Evolutionary conservation across 768 basidiomycete species (phyloP).

Genomic region (Tricholoma hemisulphureum): DNA sequence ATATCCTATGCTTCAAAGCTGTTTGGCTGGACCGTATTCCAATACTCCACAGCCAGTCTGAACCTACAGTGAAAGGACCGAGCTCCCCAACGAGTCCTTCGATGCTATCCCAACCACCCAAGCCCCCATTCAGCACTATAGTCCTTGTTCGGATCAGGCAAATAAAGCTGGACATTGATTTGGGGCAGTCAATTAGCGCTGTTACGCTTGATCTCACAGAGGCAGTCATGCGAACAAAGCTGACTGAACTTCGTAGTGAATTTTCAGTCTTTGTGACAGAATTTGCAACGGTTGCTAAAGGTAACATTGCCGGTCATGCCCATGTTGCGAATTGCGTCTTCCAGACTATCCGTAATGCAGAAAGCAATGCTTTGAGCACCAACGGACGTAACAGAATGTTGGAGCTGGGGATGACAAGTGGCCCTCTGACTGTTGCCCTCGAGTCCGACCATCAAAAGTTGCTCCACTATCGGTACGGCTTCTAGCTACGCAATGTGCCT

Average conservation of each 20-base stretch:
- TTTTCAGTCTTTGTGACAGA: conserved; percentile 64
- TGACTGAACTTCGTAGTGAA: conserved; percentile 61
- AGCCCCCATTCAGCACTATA: conserved; percentile 54
- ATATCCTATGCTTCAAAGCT: conserved; percentile 92
- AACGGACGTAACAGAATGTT: conserved; percentile 54
- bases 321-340: conserved; percentile 71
- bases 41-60: conserved; percentile 51
- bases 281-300: conserved; percentile 65
- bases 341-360: conserved; percentile 63
- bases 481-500: not conserved
- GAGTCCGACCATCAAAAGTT: conserved; percentile 77
- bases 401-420: conserved; percentile 73
- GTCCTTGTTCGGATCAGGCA: conserved; percentile 71
- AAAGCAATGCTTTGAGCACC: conserved; percentile 33
- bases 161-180: conserved; percentile 73
- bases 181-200: conserved; percentile 82
- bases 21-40: conserved; percentile 92
- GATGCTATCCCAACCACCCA: conserved; percentile 17
- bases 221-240: conserved; percentile 60
- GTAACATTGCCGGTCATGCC: conserved; percentile 70
- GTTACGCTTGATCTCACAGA: conserved; percentile 64
- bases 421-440: conserved; percentile 60
- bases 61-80: conserved; percentile 23
- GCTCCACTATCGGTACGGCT: conserved; percentile 68
- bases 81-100: conserved; percentile 15